These are phyloP conservation scores for Suillus occidentalis DNA, from an alignment of 768 basidiomycete species.

Conservation along the genomic window DNA sequence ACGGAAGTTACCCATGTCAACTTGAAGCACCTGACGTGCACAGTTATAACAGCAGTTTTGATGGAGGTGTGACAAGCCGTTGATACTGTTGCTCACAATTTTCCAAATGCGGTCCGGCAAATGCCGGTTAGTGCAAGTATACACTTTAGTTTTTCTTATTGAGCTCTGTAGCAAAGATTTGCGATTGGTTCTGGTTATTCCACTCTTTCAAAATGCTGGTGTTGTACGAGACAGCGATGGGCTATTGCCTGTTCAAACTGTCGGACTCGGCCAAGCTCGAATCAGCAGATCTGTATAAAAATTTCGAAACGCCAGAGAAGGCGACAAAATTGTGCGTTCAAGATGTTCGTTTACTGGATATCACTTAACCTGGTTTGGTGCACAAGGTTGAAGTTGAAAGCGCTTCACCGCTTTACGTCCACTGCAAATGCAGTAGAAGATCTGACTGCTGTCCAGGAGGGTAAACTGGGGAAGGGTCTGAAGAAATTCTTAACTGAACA, in stretches of 20 bases:
- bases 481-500: conserved; percentile 92
- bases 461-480: conserved; percentile 89
- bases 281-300: conserved; percentile 83
- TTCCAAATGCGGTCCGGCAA: not conserved
- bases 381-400: conserved; percentile 85
- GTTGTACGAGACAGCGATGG: conserved; percentile 92
- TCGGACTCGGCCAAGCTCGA: conserved; percentile 85
- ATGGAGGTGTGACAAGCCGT: not conserved
- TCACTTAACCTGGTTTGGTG: conserved; percentile 8
- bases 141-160: conserved; percentile 8
- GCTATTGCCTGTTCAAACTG: conserved; percentile 98
- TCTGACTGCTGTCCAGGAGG: conserved; percentile 87
- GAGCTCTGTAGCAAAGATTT: conserved; percentile 5
- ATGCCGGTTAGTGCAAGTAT: not conserved
- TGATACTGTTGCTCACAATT: not conserved
- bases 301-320: conserved; percentile 89
- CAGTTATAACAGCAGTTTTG: not conserved
- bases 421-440: conserved; percentile 98
- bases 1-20: not conserved
- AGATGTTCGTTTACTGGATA: conserved; percentile 1
- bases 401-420: conserved; percentile 93
- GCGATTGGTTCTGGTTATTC: conserved; percentile 10
- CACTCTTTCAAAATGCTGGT: conserved; percentile 71
- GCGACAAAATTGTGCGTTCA: conserved; percentile 85
- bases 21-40: not conserved